Conservation (phyloP, 2,329 filamentous ascomycete species). For the Pyrenophora seminiperda region DNA sequence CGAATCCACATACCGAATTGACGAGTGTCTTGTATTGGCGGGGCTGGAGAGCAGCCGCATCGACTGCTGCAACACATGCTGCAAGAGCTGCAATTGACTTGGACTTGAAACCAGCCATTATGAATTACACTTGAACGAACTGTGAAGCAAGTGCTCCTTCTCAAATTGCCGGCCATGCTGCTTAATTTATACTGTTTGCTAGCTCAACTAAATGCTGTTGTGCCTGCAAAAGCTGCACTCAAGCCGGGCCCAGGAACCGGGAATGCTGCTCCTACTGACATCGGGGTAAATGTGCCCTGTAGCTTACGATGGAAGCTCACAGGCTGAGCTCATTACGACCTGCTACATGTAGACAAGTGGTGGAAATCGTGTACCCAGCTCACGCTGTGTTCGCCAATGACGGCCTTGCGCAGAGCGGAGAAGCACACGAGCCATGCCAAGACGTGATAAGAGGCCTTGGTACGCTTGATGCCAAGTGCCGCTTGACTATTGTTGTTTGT, state of each 20-base stretch:
- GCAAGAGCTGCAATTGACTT: slow-evolving; percentile 32
- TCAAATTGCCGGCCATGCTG: slow-evolving; percentile 1
- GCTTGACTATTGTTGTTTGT: slow-evolving; percentile 15
- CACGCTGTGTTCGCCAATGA: slow-evolving; percentile 20
- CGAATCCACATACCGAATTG: slow-evolving; percentile 24
- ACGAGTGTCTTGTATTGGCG: slow-evolving; percentile 34
- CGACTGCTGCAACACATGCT: slow-evolving; percentile 25
- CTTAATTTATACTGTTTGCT: slow-evolving; percentile 17
- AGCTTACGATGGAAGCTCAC: slow-evolving; percentile 18
- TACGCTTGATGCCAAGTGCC: slow-evolving; percentile 27
- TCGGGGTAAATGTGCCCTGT: slow-evolving; percentile 13
- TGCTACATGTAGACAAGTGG: slow-evolving; percentile 25
- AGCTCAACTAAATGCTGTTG: background rate
- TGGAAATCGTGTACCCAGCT: slow-evolving; percentile 12
- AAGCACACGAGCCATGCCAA: slow-evolving; percentile 26
- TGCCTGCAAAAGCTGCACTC: slow-evolving; percentile 1
- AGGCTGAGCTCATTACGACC: slow-evolving; percentile 17
- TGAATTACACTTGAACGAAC: background rate
- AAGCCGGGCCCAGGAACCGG: slow-evolving; percentile 16
- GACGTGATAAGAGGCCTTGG: slow-evolving; percentile 36
- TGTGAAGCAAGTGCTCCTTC: slow-evolving; percentile 2
- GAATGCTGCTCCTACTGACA: slow-evolving; percentile 14
- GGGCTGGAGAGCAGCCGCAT: slow-evolving; percentile 31
- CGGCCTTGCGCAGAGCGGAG: slow-evolving; percentile 14
- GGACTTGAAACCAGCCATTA: slow-evolving; percentile 29